phyloP scores from a whole-genome alignment of 805 yeast species.

The Hanseniaspora mollemarum region DNA sequence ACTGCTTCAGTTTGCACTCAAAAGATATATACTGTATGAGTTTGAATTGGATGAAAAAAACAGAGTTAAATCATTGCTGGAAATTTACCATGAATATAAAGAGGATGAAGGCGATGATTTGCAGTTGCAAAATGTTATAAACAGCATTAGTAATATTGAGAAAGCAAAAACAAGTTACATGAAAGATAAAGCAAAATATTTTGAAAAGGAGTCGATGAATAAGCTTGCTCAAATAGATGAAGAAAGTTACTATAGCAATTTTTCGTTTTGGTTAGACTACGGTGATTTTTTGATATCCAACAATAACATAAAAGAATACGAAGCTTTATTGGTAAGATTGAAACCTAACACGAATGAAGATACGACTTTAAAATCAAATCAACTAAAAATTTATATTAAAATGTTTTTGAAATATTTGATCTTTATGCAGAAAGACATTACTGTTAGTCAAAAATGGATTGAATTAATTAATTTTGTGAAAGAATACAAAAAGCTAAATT shows the following conservation, averaged over 20 bases:
- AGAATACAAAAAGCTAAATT: constrained; percentile 39
- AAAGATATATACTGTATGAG: constrained; percentile 2
- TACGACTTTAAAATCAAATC: constrained; percentile 27
- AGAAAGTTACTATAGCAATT: constrained; percentile 27
- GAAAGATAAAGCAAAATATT: neutral
- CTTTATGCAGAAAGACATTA: constrained; percentile 43
- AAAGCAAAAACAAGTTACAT: neutral
- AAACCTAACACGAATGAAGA: constrained; percentile 30
- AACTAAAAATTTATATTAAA: constrained; percentile 61
- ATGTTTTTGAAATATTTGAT: constrained; percentile 59
- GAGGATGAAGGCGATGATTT: neutral
- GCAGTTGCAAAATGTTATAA: neutral
- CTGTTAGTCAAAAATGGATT: constrained; percentile 38
- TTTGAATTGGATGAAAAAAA: neutral
- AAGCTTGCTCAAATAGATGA: neutral
- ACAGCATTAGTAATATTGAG: neutral
- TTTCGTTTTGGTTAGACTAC: constrained; percentile 77
- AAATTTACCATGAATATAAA: neutral
- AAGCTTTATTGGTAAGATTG: constrained; percentile 34
- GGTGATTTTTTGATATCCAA: constrained; percentile 39
- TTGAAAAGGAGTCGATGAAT: neutral
- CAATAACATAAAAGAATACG: constrained; percentile 29
- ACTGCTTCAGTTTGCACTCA: neutral
- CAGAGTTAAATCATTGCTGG: neutral
- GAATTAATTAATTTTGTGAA: constrained; percentile 45